phyloP scores from a whole-genome alignment of 805 yeast genomes.

The Candida broadrunensis region DNA sequence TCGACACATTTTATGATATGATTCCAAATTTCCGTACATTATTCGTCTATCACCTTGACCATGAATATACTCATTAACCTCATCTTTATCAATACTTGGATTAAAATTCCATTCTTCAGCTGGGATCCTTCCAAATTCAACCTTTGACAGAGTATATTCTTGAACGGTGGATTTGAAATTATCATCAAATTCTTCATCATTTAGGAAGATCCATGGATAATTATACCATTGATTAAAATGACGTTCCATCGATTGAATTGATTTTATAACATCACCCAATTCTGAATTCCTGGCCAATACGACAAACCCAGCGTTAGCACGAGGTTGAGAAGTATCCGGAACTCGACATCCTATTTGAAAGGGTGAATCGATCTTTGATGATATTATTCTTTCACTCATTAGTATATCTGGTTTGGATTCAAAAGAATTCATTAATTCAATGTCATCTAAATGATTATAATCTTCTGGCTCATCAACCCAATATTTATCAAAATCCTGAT shows the following conservation, averaged over 20 bases:
- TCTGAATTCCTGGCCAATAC: conserved; percentile 82
- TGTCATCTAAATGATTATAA: background rate
- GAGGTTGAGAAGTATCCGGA: conserved; percentile 35
- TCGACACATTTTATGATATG: conserved; percentile 96
- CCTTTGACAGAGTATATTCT: conserved; percentile 54
- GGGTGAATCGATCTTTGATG: conserved; percentile 31
- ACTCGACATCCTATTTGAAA: conserved; percentile 56
- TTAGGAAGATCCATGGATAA: conserved; percentile 89
- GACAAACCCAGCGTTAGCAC: conserved; percentile 83
- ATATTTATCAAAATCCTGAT: background rate
- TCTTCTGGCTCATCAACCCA: background rate
- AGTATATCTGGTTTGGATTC: background rate
- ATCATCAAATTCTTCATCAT: conserved; percentile 70
- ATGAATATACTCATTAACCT: conserved; percentile 55
- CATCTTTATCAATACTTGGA: conserved; percentile 34
- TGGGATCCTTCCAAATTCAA: conserved; percentile 70
- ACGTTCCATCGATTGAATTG: conserved; percentile 74
- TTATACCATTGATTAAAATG: conserved; percentile 93
- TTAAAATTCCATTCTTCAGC: conserved; percentile 66
- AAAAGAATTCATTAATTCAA: background rate
- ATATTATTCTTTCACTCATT: conserved; percentile 4
- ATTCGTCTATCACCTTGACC: conserved; percentile 81
- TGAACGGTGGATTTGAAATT: conserved; percentile 56
- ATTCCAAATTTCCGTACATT: conserved; percentile 76
- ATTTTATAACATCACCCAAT: conserved; percentile 67